Conservation (phyloP, 1,284 basidiomycete genomes). For the Kalmanozyma brasiliensis region DNA sequence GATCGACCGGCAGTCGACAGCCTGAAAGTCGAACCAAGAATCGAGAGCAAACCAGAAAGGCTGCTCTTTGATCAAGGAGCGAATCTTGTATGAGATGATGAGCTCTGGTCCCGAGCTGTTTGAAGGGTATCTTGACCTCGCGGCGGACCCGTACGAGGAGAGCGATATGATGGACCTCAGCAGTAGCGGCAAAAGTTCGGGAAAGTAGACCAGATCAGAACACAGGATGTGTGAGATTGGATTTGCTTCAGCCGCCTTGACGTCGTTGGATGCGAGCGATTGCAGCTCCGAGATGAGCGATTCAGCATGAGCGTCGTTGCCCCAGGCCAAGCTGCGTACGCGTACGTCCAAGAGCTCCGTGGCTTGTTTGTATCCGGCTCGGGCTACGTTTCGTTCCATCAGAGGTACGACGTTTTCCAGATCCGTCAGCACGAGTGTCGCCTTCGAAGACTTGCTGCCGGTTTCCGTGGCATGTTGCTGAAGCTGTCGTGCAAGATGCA, state of each 20-base stretch:
- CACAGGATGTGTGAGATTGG: conserved; percentile 61
- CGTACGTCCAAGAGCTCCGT: conserved; percentile 16
- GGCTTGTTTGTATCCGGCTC: conserved; percentile 24
- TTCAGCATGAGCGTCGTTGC: conserved; percentile 36
- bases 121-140: too few species aligned
- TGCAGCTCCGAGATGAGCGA: conserved; percentile 21
- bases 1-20: conserved; percentile 69
- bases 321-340: conserved; percentile 58
- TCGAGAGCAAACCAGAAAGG: conserved; percentile 85
- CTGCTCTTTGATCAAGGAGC: conserved; percentile 79
- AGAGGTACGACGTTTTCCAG: conserved; percentile 61
- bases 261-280: background rate
- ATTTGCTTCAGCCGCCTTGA: background rate
- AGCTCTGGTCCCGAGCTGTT: conserved; percentile 41
- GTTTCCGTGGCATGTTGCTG: conserved; percentile 6
- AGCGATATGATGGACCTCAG: conserved; percentile 60
- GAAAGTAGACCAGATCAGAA: conserved; percentile 67
- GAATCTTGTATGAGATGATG: conserved; percentile 74
- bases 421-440: conserved; percentile 60
- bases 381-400: conserved; percentile 55
- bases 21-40: conserved; percentile 79
- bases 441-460: background rate
- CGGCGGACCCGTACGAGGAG: conserved; percentile 15
- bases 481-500: conserved; percentile 57
- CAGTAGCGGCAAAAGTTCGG: conserved; percentile 61